phyloP scores from a whole-genome alignment of 768 basidiomycete species.

The Holtermanniella nyarrowii region DNA sequence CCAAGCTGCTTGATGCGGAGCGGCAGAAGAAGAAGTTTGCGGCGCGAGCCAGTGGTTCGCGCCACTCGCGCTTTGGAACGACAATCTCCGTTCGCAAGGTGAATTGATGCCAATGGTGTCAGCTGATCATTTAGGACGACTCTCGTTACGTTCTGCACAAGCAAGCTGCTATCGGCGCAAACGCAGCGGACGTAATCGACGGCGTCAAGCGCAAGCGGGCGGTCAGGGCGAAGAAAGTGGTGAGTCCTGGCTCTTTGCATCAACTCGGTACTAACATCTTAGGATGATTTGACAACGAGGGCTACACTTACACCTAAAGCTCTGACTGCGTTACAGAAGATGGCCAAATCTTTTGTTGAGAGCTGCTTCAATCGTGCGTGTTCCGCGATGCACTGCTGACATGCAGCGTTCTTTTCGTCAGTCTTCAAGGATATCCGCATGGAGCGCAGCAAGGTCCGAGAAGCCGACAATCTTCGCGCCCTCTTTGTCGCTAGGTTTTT shows the following conservation, averaged over 20 bases:
- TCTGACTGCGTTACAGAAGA: constrained; percentile 48
- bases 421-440: constrained; percentile 88
- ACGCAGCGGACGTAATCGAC: constrained; percentile 34
- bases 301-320: constrained; percentile 39
- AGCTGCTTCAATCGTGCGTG: constrained; percentile 79
- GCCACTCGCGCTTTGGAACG: constrained; percentile 94
- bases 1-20: constrained; percentile 68
- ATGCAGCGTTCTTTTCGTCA: constrained; percentile 70
- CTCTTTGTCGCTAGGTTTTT: constrained; percentile 84
- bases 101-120: constrained; percentile 3
- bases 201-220: constrained; percentile 31
- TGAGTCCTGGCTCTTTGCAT: background rate
- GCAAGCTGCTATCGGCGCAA: constrained; percentile 62
- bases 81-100: constrained; percentile 69
- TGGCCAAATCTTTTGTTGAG: constrained; percentile 65
- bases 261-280: background rate
- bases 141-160: constrained; percentile 60
- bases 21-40: constrained; percentile 53
- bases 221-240: constrained; percentile 16
- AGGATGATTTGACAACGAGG: constrained; percentile 27
- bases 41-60: constrained; percentile 53
- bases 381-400: constrained; percentile 4
- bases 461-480: constrained; percentile 83
- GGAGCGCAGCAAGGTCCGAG: constrained; percentile 82
- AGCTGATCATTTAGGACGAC: constrained; percentile 33